Percentiles rank a stretch among this genome's conserved stretches.
phyloP scores from a whole-genome alignment of 306 rosid genomes.

The Gastrolobium villosum region DNA sequence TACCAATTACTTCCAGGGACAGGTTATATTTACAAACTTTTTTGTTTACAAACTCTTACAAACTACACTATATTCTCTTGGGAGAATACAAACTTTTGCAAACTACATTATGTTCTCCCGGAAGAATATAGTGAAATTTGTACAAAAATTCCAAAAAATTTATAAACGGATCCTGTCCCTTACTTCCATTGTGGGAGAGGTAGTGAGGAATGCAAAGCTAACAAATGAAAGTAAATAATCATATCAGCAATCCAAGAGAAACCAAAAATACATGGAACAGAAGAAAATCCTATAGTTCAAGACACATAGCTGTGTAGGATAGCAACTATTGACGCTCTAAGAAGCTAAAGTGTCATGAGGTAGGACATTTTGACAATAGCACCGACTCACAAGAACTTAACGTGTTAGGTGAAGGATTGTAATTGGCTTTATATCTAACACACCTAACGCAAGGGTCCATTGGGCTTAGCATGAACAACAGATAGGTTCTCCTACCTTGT shows the following conservation, averaged over 20 bases:
- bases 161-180: no score
- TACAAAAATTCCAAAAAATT: no score
- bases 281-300: conserved; percentile 10
- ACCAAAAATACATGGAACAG: conserved; percentile 22
- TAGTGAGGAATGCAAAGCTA: neutral
- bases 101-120: no score
- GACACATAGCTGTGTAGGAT: neutral
- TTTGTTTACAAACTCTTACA: no score
- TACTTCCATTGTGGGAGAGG: neutral
- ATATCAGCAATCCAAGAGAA: neutral
- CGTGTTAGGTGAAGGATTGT: neutral
- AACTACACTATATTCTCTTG: no score
- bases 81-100: no score
- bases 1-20: conserved; percentile 14
- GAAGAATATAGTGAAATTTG: no score
- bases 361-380: neutral
- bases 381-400: neutral
- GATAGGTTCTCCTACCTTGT: no score
- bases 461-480: no score
- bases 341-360: conserved; percentile 14
- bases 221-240: conserved; percentile 24
- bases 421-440: neutral
- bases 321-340: neutral
- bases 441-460: neutral
- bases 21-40: no score